Evolutionary conservation across 1,284 basidiomycete genomes (phyloP), one percentile per base, ranked within the genome.

Genomic region (Malassezia arunalokei): DNA sequence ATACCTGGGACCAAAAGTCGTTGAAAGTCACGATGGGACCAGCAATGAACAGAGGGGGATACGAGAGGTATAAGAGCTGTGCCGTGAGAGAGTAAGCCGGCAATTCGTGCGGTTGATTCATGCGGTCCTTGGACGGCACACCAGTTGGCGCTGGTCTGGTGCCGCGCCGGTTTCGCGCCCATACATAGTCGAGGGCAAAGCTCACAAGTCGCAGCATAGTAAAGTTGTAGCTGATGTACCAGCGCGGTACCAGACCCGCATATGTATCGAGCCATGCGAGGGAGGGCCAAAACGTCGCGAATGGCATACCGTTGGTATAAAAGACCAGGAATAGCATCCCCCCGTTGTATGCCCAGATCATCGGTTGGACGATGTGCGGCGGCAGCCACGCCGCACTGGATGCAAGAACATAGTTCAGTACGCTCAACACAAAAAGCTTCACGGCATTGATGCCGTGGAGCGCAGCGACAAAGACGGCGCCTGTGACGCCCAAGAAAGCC

Each of bases 11-110:
- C 60, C 85, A 77, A 71, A 89, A 96, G 73, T 95, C 88, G 71
- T 94, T 94, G 78, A 90, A 96, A 3, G 89, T 86, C 74, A 96
- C 83, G 63, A 98, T 92, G 0, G 94, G 92, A 0, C 94, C 92
- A 1, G 87, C 92, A 49, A 98, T 86, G 73, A 95, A 98, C 9
- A 98, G 76, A 0, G 92, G 91, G 0, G 91, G 83, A 66, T 98
- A 98, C 6, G 92, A 75, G 20, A 79, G 78, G 67, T 96, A 96
- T 15, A 82, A 77, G 20, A 87, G 52, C 66, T 82, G 87, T 62
- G 82, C 80, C 17, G 63, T 37, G 53, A 81, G 79, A 5, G 63
- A 64, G 69, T 85, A 87, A 31, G 77, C 72, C 5, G 77, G 76
- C 14, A 76, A 63, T 31, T 56, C 47, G 37, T 54, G 58, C 17